A percentile compares a stretch with the other conserved stretches of the same genome.
These are phyloP conservation scores for Blastobotrys buckinghamii DNA, from an alignment of 1,139 yeast genomes.

Conservation along the genomic window DNA sequence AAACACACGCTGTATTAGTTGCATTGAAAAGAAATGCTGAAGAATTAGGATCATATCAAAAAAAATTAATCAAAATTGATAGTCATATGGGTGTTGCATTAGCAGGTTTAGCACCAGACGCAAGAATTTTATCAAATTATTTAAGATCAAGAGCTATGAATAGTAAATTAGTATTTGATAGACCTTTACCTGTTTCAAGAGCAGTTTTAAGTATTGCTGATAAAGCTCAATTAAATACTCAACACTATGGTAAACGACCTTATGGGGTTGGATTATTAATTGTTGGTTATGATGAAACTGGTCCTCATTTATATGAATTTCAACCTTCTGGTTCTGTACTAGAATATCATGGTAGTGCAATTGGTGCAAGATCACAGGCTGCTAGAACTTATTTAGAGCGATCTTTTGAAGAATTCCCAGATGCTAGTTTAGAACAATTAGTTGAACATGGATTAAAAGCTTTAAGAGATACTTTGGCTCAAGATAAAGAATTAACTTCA, in stretches of 20 bases:
- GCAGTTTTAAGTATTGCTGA: slow-evolving; percentile 88
- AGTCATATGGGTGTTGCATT: slow-evolving; percentile 91
- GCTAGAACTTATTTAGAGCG: slow-evolving; percentile 94
- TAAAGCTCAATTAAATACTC: slow-evolving; percentile 96
- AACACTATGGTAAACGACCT: slow-evolving; percentile 92
- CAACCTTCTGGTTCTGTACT: slow-evolving; percentile 92
- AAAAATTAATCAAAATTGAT: slow-evolving; percentile 86
- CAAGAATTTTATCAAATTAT: slow-evolving; percentile 82
- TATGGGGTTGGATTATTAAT: slow-evolving; percentile 93
- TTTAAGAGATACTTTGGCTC: slow-evolving; percentile 86
- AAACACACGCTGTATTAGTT: slow-evolving; percentile 81
- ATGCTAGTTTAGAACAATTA: slow-evolving; percentile 62
- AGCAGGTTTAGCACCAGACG: slow-evolving; percentile 98
- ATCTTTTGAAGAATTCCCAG: slow-evolving; percentile 60
- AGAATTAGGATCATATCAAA: slow-evolving; percentile 93
- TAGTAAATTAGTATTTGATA: slow-evolving; percentile 76
- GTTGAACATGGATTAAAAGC: slow-evolving; percentile 87
- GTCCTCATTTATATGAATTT: slow-evolving; percentile 91
- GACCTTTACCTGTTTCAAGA: slow-evolving; percentile 79
- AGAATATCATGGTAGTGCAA: slow-evolving; percentile 90
- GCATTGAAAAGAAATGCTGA: slow-evolving; percentile 95
- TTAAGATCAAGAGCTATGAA: slow-evolving; percentile 89
- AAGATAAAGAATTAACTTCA: slow-evolving; percentile 82
- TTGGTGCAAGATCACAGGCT: slow-evolving; percentile 98
- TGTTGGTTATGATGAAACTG: slow-evolving; percentile 90